Conservation (phyloP, 257 asterid genomes). For the Solanum bulbocastanum region DNA sequence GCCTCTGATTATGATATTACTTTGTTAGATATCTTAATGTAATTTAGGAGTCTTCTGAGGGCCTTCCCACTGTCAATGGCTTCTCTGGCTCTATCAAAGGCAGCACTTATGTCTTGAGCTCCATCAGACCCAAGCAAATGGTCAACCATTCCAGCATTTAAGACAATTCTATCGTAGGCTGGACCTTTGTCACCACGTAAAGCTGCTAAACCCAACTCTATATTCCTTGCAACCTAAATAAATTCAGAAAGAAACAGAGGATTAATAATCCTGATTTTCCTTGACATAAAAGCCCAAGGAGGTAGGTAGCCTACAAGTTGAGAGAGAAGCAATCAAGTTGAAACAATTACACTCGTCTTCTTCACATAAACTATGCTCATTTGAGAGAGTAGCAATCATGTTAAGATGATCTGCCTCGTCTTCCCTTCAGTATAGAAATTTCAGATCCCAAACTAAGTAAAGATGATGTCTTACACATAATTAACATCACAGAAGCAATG, state of each 20-base stretch:
- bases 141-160: conserved; percentile 91
- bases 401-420: not conserved
- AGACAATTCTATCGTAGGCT: conserved; percentile 71
- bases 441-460: not conserved
- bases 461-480: not conserved
- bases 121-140: conserved; percentile 90
- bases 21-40: conserved; percentile 59
- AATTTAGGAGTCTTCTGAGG: conserved; percentile 52
- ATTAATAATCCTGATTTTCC: not conserved
- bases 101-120: conserved; percentile 60
- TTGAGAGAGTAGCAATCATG: not conserved
- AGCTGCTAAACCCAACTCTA: conserved; percentile 88
- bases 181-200: conserved; percentile 83
- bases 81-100: conserved; percentile 84
- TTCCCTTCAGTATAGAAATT: not conserved
- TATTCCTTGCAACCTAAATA: conserved; percentile 54
- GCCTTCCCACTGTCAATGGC: conserved; percentile 91
- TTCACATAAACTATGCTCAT: not conserved
- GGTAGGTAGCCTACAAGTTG: not conserved
- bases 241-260: not conserved
- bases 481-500: not conserved
- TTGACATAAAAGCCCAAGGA: not conserved
- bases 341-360: not conserved
- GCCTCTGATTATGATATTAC: conserved; percentile 6
- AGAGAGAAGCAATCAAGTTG: not conserved